Conservation (phyloP, 2,329 filamentous ascomycete species). For the Neofusicoccum sp. region DNA sequence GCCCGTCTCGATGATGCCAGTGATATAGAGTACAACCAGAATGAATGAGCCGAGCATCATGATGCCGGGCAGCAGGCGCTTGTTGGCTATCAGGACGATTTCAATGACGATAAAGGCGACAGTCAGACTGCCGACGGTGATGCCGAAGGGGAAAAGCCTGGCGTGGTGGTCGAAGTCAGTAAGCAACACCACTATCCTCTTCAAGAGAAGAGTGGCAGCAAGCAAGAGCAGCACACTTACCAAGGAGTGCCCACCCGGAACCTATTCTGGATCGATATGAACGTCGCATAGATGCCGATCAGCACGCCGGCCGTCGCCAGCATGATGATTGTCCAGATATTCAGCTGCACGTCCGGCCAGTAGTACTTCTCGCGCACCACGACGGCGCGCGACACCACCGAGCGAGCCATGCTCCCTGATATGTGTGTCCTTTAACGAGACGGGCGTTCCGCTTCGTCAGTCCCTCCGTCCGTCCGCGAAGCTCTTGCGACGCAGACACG, state of each 20-base stretch:
- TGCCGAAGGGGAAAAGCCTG: slow-evolving; percentile 65
- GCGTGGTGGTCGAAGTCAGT: not conserved
- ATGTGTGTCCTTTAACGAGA: not conserved
- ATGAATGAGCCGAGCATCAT: slow-evolving; percentile 62
- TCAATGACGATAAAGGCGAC: slow-evolving; percentile 60
- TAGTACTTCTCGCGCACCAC: slow-evolving; percentile 55
- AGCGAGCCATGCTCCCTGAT: slow-evolving; percentile 34
- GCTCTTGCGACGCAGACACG: too few species aligned
- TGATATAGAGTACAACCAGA: slow-evolving; percentile 60
- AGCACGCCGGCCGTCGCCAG: slow-evolving; percentile 57
- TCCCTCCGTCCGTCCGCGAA: too few species aligned
- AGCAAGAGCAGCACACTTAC: slow-evolving; percentile 39
- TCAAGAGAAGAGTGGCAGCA: too few species aligned
- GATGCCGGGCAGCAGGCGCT: slow-evolving; percentile 57
- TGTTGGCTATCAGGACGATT: slow-evolving; percentile 55
- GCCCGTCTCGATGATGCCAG: slow-evolving; percentile 61
- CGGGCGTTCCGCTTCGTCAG: too few species aligned
- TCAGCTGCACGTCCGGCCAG: slow-evolving; percentile 65
- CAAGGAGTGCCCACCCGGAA: slow-evolving; percentile 59
- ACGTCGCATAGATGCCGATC: slow-evolving; percentile 60
- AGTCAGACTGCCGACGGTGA: slow-evolving; percentile 56
- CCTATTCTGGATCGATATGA: slow-evolving; percentile 57
- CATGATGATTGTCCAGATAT: slow-evolving; percentile 64
- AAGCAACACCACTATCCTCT: not conserved
- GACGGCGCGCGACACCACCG: slow-evolving; percentile 39